These are phyloP conservation scores for Xylariaceae sp. DNA, from an alignment of 2,329 filamentous ascomycete genomes.

Conservation along the genomic window DNA sequence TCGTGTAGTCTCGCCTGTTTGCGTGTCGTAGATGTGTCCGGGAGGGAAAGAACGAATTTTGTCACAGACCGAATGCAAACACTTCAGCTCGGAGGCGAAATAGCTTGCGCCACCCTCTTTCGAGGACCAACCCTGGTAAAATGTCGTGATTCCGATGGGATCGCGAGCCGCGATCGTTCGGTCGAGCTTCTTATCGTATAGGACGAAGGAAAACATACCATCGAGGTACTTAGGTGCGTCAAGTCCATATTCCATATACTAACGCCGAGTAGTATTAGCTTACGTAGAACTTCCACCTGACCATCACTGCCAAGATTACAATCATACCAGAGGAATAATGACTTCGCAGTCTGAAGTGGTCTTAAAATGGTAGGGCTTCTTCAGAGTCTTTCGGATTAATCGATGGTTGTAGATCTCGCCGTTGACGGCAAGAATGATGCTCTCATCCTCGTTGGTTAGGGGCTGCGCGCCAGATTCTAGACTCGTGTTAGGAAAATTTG, in stretches of 20 bases:
- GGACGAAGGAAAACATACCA: conserved; percentile 99
- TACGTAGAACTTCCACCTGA: too few relatives aligned
- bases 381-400: conserved; percentile 81
- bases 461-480: conserved; percentile 93
- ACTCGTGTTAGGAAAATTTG: background rate
- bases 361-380: conserved; percentile 90
- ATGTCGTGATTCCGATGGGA: conserved; percentile 93
- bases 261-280: background rate
- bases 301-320: background rate
- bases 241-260: conserved; percentile 90
- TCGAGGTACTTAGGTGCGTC: conserved; percentile 92
- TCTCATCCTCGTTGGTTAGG: conserved; percentile 84
- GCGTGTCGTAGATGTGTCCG: conserved; percentile 93
- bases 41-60: conserved; percentile 92
- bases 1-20: conserved; percentile 75
- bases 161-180: conserved; percentile 91
- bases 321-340: conserved; percentile 86
- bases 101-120: conserved; percentile 79
- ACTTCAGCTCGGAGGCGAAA: conserved; percentile 97
- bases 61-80: conserved; percentile 87
- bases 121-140: conserved; percentile 92
- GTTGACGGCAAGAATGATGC: conserved; percentile 91
- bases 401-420: conserved; percentile 99
- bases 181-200: conserved; percentile 94
- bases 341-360: conserved; percentile 98